Base-by-base conservation (phyloP, 2,329 filamentous ascomycete species). In the Mariannaea elegans region DNA sequence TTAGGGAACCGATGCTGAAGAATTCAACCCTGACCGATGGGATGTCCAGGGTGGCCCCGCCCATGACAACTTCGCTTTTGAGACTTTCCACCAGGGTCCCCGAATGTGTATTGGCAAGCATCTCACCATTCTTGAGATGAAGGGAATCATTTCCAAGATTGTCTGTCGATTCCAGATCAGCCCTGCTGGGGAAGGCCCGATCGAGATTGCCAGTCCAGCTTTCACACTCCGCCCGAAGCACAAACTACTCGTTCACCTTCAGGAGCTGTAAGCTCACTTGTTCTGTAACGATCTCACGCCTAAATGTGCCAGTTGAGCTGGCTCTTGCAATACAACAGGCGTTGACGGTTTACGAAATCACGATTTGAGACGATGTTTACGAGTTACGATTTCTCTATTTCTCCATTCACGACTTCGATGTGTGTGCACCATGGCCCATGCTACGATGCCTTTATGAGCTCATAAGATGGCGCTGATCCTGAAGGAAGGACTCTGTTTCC, bases 1-100 rank as follows among this genome's bases (percentile, higher is more conserved):
- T 45, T 81, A 78, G 79, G 78, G 77, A 6, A 62, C 66, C 1
- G 68, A 74, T 10, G 75, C 70, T 2, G 68, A 71, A 7, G 59
- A 60, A 27, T 77, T 79, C 57, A 65, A 76, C 21, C 78, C 78
- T 1, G 72, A 76, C 41, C 75, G 79, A 21, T 81, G 79, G 79
- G 68, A 72, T 27, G 36, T 62, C 2, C 65, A 69, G 4, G 36
- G 48, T 3, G 72, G 71, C 3, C 59, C 57, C 14, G 69, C 68
- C 4, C 49, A 66, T 7, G 71, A 64, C 42, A 65, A 72, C 0
- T 74, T 73, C 41, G 72, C 77, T 0, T 76, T 77, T 36, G 68
- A 73, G 34, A 70, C 74, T 0, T 80, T 80, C 56, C 67, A 75
- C 49, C 72, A 75, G 42, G 77, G 76, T 3, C 73, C 76, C 6